Base-by-base conservation (phyloP, 2,329 filamentous ascomycete species). In the Madurella mycetomatis region DNA sequence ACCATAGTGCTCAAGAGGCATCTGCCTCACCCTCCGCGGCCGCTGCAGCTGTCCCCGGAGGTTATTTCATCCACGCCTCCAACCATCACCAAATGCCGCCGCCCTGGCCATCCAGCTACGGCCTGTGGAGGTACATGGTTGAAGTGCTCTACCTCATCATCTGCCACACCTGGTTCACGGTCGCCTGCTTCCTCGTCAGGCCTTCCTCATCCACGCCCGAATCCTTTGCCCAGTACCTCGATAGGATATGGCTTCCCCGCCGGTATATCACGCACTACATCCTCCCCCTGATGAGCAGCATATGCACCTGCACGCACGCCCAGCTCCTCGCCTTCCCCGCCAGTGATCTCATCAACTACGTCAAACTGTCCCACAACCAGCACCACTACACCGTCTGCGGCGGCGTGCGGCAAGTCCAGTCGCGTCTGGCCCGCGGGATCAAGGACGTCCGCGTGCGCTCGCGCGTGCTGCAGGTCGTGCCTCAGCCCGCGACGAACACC, bases 381-480 rank as follows among this genome's bases (percentile, higher is more conserved):
- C 43, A 53, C 15, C 51, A 53, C 25, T 53, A 53, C 30, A 47
- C 51, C 17, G 51, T 53, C 12, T 53, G 51, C 25, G 51, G 51
- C 11, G 51, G 51, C 12, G 51, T 53, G 17, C 39, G 34, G 40
- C 51, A 53, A 40, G 51, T 53, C 3, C 51, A 53, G 37, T 25
- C 51, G 9, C 51, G 44, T 7, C 30, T 53, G 8, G 40, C 39
- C 11, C 19, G 25, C 4, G 51, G 51, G 11, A 53, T 53, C 25
- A 16, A 31, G 34, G 45, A 48, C 25, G 34, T 53, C 9, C 44
- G 51, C 3, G 34, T 53, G 9, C 44, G 44, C 4, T 42, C 42
- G 15, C 44, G 51, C 12, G 51, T 53, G 5, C 13, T 47, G 12
- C 17, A 53, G 39, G n/a, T 53, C 17, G 16, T 12, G 37, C 18